A percentile compares a stretch with the other conserved stretches of the same genome.
These are phyloP conservation scores for Pleurotus citrinopileatus DNA, from an alignment of 768 basidiomycete species.

Conservation along the genomic window DNA sequence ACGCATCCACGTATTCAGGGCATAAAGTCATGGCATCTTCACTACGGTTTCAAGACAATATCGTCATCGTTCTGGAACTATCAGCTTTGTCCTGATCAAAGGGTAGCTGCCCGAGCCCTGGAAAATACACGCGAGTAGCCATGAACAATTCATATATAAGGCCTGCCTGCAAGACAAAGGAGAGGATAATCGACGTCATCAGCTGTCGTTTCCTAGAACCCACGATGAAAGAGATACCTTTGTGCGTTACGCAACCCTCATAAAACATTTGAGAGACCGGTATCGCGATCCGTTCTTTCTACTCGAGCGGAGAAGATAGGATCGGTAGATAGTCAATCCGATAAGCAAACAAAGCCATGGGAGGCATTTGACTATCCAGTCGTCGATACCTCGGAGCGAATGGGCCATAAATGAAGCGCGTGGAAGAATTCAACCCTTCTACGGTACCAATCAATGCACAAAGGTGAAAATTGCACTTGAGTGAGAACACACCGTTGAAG, in stretches of 20 bases:
- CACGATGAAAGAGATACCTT: neutral
- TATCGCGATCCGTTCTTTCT: conserved; percentile 6
- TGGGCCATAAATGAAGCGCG: neutral
- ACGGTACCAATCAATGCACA: neutral
- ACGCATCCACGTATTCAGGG: too few species aligned
- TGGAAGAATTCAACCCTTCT: too few species aligned
- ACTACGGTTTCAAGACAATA: too few species aligned
- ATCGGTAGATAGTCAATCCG: conserved; percentile 8
- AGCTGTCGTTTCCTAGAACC: neutral
- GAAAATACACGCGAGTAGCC: neutral
- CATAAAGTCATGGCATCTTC: too few species aligned
- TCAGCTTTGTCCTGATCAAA: too few species aligned
- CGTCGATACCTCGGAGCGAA: neutral
- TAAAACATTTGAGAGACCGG: conserved; percentile 1
- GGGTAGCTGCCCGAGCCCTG: too few species aligned
- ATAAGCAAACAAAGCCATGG: conserved; percentile 5
- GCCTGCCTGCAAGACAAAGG: neutral
- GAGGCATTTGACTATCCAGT: neutral
- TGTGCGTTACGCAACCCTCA: neutral
- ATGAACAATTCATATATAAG: neutral
- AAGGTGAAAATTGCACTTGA: neutral
- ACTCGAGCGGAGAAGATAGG: neutral
- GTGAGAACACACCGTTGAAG: neutral
- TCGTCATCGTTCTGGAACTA: too few species aligned
- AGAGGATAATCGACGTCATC: neutral